Conservation (phyloP, 345 rosid species). For the Eucalyptus marginata region DNA sequence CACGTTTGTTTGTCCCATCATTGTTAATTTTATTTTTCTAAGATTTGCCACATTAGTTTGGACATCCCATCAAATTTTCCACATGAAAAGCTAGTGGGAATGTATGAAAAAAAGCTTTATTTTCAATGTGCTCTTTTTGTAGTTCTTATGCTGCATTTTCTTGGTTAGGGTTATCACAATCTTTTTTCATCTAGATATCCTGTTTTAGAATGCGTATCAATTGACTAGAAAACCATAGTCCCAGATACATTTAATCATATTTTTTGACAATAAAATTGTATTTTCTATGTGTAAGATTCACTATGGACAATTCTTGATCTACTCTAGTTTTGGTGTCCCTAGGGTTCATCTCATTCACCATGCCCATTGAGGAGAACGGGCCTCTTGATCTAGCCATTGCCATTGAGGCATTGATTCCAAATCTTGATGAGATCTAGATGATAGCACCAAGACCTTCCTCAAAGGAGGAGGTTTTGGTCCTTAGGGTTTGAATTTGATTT, state of each 20-base stretch:
- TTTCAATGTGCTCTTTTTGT: background rate
- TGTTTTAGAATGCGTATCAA: background rate
- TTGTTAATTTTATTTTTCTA: background rate
- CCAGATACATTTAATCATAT: background rate
- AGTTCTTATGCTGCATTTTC: background rate
- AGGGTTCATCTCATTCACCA: background rate
- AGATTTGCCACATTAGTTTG: background rate
- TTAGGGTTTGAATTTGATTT: background rate
- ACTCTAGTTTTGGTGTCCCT: background rate
- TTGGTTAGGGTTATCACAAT: background rate
- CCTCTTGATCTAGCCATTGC: background rate
- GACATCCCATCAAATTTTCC: background rate
- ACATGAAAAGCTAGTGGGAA: background rate
- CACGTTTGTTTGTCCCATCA: background rate
- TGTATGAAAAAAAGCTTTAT: background rate
- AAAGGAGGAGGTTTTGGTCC: background rate
- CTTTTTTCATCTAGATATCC: background rate
- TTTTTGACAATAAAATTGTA: rapidly evolving
- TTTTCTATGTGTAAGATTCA: background rate
- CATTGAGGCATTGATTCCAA: background rate
- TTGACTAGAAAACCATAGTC: background rate
- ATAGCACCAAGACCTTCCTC: rapidly evolving
- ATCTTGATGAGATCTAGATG: background rate
- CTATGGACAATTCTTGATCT: background rate
- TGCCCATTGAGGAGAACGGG: rapidly evolving